These are phyloP conservation scores for Aschersonia sp. DNA, from an alignment of 2,329 filamentous ascomycete genomes.

Conservation along the genomic window DNA sequence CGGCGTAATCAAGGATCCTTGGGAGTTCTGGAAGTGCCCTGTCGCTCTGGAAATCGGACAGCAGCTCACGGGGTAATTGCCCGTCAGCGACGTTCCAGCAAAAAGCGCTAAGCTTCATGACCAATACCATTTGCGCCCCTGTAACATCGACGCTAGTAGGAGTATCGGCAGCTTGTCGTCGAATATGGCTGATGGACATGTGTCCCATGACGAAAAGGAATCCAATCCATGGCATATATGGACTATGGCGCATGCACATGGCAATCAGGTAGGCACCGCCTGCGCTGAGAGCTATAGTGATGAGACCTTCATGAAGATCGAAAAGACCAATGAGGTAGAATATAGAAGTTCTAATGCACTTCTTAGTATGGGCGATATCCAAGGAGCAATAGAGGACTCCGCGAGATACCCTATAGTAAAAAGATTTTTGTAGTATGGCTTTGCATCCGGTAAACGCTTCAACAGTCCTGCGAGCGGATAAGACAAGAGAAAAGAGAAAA, in stretches of 20 bases:
- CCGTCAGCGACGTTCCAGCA: constrained; percentile 98
- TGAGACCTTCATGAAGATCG: constrained; percentile 75
- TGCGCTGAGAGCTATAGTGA: constrained; percentile 67
- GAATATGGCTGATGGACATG: constrained; percentile 81
- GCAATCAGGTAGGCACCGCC: constrained; percentile 72
- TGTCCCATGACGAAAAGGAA: constrained; percentile 93
- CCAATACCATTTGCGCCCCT: constrained; percentile 90
- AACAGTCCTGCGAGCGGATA: constrained; percentile 81
- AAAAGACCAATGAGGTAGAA: constrained; percentile 94
- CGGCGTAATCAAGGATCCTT: constrained; percentile 63
- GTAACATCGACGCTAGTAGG: constrained; percentile 71
- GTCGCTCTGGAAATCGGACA: constrained; percentile 80
- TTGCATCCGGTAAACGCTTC: constrained; percentile 77
- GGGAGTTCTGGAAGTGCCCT: constrained; percentile 66
- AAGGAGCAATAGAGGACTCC: neutral
- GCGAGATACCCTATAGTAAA: constrained; percentile 59
- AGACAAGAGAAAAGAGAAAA: constrained; percentile 78
- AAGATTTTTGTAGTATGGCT: constrained; percentile 72
- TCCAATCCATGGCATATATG: constrained; percentile 94
- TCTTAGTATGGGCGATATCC: neutral
- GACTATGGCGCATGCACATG: constrained; percentile 60
- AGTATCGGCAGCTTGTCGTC: constrained; percentile 57
- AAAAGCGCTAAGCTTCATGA: constrained; percentile 95
- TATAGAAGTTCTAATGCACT: constrained; percentile 24
- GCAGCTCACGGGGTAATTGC: constrained; percentile 57